These are phyloP conservation scores for Chaetoceros muelleri DNA, from an alignment of 108 stramenopile species.

Conservation along the genomic window DNA sequence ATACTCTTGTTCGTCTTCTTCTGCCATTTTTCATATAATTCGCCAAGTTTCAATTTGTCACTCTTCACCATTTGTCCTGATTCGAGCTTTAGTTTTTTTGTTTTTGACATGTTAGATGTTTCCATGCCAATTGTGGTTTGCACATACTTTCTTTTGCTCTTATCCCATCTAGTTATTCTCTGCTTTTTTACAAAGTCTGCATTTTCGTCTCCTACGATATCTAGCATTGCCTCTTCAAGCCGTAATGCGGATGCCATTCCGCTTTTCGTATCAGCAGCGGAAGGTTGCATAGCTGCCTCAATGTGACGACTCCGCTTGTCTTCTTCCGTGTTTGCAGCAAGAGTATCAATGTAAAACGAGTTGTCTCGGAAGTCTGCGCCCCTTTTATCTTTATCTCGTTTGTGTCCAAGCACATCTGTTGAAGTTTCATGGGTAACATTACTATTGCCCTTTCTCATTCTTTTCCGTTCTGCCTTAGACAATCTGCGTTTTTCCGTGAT, in stretches of 20 bases:
- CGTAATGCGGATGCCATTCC: conserved; percentile 45
- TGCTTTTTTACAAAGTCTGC: conserved; percentile 82
- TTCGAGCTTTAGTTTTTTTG: conserved; percentile 70
- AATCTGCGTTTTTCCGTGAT: conserved; percentile 53
- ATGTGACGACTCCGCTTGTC: conserved; percentile 56
- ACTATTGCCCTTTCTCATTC: conserved; percentile 53
- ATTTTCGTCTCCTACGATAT: conserved; percentile 92
- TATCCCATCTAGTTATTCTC: conserved; percentile 95
- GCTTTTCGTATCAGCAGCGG: conserved; percentile 38
- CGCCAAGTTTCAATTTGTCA: conserved; percentile 88
- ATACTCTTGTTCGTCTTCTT: conserved; percentile 88
- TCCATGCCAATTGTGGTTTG: conserved; percentile 82
- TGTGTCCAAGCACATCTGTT: conserved; percentile 8
- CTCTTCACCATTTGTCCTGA: conserved; percentile 77
- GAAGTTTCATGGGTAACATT: neutral
- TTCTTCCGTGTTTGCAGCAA: conserved; percentile 54
- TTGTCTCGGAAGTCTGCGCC: conserved; percentile 70
- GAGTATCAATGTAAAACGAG: conserved; percentile 74
- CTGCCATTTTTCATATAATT: conserved; percentile 94
- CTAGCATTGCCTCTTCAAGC: conserved; percentile 88
- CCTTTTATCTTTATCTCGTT: conserved; percentile 43
- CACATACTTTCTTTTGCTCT: conserved; percentile 84
- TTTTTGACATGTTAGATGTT: conserved; percentile 58
- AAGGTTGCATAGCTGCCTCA: conserved; percentile 85
- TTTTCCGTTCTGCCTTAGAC: conserved; percentile 86